Base-by-base conservation (phyloP, 768 basidiomycete genomes). In the Gautieria morchelliformis region DNA sequence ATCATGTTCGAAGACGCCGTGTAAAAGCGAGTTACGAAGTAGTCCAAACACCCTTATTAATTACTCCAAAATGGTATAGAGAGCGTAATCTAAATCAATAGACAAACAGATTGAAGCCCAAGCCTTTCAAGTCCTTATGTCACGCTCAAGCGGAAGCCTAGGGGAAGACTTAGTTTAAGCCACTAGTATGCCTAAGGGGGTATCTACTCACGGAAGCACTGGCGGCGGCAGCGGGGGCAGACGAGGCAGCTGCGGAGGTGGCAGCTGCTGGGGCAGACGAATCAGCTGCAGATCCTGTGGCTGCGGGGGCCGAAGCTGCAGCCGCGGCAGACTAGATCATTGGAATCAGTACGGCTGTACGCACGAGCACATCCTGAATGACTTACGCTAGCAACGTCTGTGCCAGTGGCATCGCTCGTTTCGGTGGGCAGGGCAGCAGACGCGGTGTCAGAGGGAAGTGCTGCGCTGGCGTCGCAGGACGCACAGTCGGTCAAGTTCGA, bases 51-150 rank as follows among this genome's bases (percentile, higher is more conserved):
- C 51, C 30, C 10, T 37, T 37, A 37, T 37, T 14, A 52, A 52
- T 52, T 52, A 52, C 37, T 52, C 35, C 51, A 33, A 19, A 39
- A 7, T 20, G 15, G 37, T 20, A 52, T n/a, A 40, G 35, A 52
- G 51, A 52, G 37, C 4, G 20, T 12, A 39, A n/a, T 52, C 33
- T 52, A 52, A 33, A 52, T 40, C 51, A 52, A 52, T n/a, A 52
- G 37, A 52, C 10, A 1, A 52, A 52, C 17, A 30, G 15, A 52
- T 6, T 9, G 49, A 51, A 51, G 51, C 2, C 14, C n/a, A 30
- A 27, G n/a, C 19, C 19, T 17, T 3, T 27, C 32, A 49, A 44
- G 9, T 44, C 19, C 14, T 44, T n/a, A 9, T 44, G 42, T 44
- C 42, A n/a, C 42, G 4, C 11, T n/a, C 42, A 44, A 44, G 12